These are phyloP conservation scores for Margaritispora aquatica DNA, from an alignment of 495 filamentous ascomycete genomes.

Conservation along the genomic window DNA sequence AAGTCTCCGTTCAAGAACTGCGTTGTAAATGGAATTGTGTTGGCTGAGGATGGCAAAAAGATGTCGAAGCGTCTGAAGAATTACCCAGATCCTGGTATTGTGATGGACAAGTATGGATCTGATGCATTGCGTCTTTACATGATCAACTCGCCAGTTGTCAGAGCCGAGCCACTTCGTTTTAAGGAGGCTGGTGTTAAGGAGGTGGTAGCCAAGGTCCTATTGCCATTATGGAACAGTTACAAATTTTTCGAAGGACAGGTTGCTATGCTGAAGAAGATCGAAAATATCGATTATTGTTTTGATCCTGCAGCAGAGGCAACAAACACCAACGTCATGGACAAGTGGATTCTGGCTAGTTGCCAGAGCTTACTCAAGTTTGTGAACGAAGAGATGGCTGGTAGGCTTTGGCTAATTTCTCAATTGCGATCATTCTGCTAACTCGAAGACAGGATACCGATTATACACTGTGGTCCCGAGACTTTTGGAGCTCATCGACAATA, in stretches of 20 bases:
- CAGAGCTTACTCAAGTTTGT: constrained; percentile 91
- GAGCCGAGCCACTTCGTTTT: constrained; percentile 86
- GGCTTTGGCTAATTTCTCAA: constrained; percentile 18
- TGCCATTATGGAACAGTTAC: constrained; percentile 96
- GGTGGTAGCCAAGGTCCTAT: constrained; percentile 85
- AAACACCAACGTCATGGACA: constrained; percentile 93
- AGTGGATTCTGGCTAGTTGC: constrained; percentile 90
- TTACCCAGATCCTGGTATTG: constrained; percentile 81
- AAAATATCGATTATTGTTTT: constrained; percentile 71
- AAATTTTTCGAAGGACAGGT: constrained; percentile 98
- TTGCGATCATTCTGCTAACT: background rate
- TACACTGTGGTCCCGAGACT: constrained; percentile 94
- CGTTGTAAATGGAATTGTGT: constrained; percentile 93
- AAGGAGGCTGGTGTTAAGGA: constrained; percentile 93
- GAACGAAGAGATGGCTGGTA: constrained; percentile 86
- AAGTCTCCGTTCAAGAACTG: constrained; percentile 92
- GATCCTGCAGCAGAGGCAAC: constrained; percentile 65
- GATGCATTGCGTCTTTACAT: constrained; percentile 92
- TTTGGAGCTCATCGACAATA: constrained; percentile 85
- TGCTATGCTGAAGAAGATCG: constrained; percentile 84
- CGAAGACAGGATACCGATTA: constrained; percentile 59
- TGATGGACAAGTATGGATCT: constrained; percentile 87
- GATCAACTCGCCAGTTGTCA: constrained; percentile 95
- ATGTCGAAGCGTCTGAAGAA: constrained; percentile 99
- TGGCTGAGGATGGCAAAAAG: constrained; percentile 96